Conservation (phyloP, 352 stramenopile genomes). For the Pythium phragmitis region DNA sequence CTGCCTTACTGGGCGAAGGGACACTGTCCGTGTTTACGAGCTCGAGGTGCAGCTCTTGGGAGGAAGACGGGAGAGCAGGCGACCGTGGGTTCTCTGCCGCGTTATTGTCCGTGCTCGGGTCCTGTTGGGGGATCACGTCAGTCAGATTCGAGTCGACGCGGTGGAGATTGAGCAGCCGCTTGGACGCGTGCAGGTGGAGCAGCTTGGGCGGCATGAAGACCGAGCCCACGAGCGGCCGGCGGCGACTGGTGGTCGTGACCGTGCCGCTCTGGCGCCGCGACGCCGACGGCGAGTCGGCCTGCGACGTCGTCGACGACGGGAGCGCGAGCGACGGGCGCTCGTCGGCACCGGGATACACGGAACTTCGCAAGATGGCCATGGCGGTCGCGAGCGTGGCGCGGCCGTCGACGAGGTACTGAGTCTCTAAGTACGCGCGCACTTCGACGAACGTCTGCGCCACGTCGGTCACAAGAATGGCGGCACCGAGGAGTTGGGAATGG, state of each 20-base stretch:
- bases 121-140: not conserved
- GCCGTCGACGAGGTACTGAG: conserved; percentile 18
- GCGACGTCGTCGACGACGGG: conserved; percentile 9
- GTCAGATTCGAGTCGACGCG: conserved; percentile 8
- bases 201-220: conserved; percentile 23
- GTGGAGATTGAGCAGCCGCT: conserved; percentile 10
- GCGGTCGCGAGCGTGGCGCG: conserved; percentile 17
- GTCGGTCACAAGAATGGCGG: conserved; percentile 19
- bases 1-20: too few species aligned
- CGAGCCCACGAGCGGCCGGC: conserved; percentile 5
- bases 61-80: too few species aligned
- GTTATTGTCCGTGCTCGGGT: too few species aligned
- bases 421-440: conserved; percentile 13
- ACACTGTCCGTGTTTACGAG: too few species aligned
- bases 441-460: conserved; percentile 20
- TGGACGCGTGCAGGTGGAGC: conserved; percentile 12
- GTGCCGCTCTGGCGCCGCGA: conserved; percentile 9
- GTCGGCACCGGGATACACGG: conserved; percentile 10
- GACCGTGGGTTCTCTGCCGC: too few species aligned
- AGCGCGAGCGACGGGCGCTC: conserved; percentile 10
- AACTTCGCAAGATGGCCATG: conserved; percentile 20
- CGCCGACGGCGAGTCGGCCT: not conserved
- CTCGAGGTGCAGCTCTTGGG: too few species aligned
- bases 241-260: conserved; percentile 3
- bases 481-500: not conserved